Base-by-base conservation (phyloP, 2,329 filamentous ascomycete genomes). In the Clarireedia paspali region DNA sequence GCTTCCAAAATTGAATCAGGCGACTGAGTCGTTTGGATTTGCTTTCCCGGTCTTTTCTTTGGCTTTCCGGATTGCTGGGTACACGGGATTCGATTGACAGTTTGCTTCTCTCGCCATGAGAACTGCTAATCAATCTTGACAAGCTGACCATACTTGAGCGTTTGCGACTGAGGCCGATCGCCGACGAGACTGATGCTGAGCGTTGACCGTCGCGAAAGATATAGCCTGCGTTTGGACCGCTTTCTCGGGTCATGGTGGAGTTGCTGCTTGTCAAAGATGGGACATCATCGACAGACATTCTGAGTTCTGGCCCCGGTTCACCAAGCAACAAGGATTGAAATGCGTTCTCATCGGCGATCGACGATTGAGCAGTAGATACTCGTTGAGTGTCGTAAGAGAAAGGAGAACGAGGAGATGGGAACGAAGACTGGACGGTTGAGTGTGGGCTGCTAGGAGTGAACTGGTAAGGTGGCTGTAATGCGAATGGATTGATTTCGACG, bases 1-100 rank as follows among this genome's bases (percentile, higher is more conserved):
- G 62, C 71, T 87, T 89, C 87, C 87, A 91, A 70, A 91, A 91
- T 64, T 86, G 83, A 77, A 90, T 83, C 74, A 91, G 77, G 51
- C 86, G 85, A 68, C 88, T 87, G 39, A 91, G 72, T 30, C 87
- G 80, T 68, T 84, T 88, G 39, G 82, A 75, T 69, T 84, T 87
- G 75, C 85, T 88, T 24, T 64, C 66, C 68, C 82, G 82, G 34
- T 82, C 80, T n/a, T 84, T 57, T 23, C 27, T 53, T 10, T 57
- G 40, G n/a, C 24, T 36, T 10, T 57, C 50, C 2, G 50, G 78
- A 42, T 72, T 75, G 59, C 75, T 66, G 5, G 77, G 75, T 3
- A 61, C 61, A 44, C 64, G 62, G 47, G 86, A 81, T 66, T 89
- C 86, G 64, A 85, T 83, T 0, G 84, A 87, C 23, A 90, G 74